Base-by-base conservation (phyloP, 805 yeast species). In the Kazachstania bromeliacearum region DNA sequence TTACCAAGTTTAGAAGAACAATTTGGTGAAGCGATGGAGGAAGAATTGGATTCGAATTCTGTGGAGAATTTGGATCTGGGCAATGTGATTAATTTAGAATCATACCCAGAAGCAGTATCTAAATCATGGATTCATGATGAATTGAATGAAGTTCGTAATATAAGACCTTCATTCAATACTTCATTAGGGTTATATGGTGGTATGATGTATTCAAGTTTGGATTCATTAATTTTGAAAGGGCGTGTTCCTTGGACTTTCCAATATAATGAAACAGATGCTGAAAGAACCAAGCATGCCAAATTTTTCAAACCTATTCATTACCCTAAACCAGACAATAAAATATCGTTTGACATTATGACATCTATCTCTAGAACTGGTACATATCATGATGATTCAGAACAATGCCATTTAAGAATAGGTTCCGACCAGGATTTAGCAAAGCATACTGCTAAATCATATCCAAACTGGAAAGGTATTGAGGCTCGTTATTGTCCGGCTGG, bases 331-430 rank as follows among this genome's bases (percentile, higher is more conserved):
- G 98, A 92, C 60, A 92, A 92, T n/a, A 73, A 75, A 50, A 67
- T 92, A 34, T 79, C 96, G 0, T 92, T 92, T 59, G 98, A 92
- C 59, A 69, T 92, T 19, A 64, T 88, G 50, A 92, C 98, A 1
- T 82, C 92, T n/a, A 97, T 92, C 7, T 81, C 94, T 12, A 71
- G 98, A 54, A 89, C 98, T 0, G 98, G 97, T 27, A 92, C 98
- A 1, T 80, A 77, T 59, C 98, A 92, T 57, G 88, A 84, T 54
- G 97, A 92, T 51, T 87, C 87, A 58, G 97, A 92, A 64, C 79
- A 74, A 46, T 82, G 92, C 46, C 98, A 92, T 64, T 68, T 92
- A 51, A 65, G 92, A 46, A 50, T 75, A n/a, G 41, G 41, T 27
- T 71, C 75, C 8, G 67, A 71, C 8, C 85, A 79, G 57, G 77